Conservation (phyloP, 192 early-diverging fungal genomes). For the Dimargaris cristalligena region DNA sequence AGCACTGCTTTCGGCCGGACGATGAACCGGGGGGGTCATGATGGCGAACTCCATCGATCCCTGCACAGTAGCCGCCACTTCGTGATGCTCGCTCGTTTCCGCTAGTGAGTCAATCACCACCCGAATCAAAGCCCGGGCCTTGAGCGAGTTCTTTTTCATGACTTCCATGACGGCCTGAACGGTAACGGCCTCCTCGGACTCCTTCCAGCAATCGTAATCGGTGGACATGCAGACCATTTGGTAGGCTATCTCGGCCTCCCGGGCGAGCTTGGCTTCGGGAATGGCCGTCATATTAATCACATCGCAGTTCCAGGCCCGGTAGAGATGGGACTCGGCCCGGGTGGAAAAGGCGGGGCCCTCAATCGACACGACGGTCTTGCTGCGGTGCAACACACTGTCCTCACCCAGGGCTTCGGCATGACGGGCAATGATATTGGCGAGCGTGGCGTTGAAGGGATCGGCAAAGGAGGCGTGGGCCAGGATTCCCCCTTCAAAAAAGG, state of each 20-base stretch:
- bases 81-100: conserved; percentile 16
- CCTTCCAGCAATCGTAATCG: conserved; percentile 90
- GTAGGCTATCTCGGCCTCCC: conserved; percentile 97
- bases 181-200: conserved; percentile 64
- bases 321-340: conserved; percentile 90
- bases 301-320: conserved; percentile 81
- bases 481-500: conserved; percentile 86
- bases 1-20: not conserved
- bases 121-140: conserved; percentile 62
- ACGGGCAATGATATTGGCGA: conserved; percentile 54
- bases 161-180: conserved; percentile 76
- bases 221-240: conserved; percentile 99
- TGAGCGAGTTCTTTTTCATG: conserved; percentile 65
- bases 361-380: conserved; percentile 90
- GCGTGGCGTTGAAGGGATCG: conserved; percentile 71
- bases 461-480: conserved; percentile 86
- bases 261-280: conserved; percentile 91
- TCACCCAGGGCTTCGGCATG: conserved; percentile 20
- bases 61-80: not conserved
- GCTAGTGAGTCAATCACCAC: conserved; percentile 66
- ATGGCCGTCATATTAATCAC: conserved; percentile 97
- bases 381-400: conserved; percentile 37
- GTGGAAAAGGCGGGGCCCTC: conserved; percentile 98
- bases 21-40: not conserved
- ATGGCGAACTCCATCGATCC: conserved; percentile 3